A percentile compares a stretch with the other conserved stretches of the same genome.
These are phyloP conservation scores for Colletotrichum salicis DNA, from an alignment of 2,329 filamentous ascomycete species.

Conservation along the genomic window DNA sequence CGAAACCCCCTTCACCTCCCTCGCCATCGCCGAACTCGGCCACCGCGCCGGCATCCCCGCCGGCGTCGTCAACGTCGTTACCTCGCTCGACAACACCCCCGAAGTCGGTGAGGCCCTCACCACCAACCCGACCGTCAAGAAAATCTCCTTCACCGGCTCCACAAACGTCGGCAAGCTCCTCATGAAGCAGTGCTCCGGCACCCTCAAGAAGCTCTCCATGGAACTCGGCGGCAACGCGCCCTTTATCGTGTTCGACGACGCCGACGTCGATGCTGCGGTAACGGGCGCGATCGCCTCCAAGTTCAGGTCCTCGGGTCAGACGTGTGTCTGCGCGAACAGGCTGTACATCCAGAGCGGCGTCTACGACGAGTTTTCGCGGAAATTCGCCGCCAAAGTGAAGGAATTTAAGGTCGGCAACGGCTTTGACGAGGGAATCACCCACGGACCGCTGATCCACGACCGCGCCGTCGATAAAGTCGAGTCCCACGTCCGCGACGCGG, in stretches of 20 bases:
- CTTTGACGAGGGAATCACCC: slow-evolving; percentile 76
- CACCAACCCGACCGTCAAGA: slow-evolving; percentile 80
- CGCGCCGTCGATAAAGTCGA: slow-evolving; percentile 84
- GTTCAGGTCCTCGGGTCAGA: slow-evolving; percentile 95
- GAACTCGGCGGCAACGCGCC: slow-evolving; percentile 96
- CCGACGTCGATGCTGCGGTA: slow-evolving; percentile 87
- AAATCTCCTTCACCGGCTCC: slow-evolving; percentile 93
- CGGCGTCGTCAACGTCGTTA: slow-evolving; percentile 91
- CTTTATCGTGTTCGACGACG: slow-evolving; percentile 97
- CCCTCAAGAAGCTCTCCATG: slow-evolving; percentile 85
- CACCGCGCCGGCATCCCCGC: slow-evolving; percentile 88
- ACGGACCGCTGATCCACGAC: slow-evolving; percentile 86
- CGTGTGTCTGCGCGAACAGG: slow-evolving; percentile 90
- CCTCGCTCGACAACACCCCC: slow-evolving; percentile 80
- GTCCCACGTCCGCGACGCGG: slow-evolving; percentile 81
- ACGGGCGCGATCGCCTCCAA: slow-evolving; percentile 86
- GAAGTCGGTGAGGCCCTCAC: slow-evolving; percentile 83
- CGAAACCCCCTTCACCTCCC: slow-evolving; percentile 91
- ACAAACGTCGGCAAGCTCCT: slow-evolving; percentile 76
- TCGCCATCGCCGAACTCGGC: slow-evolving; percentile 87
- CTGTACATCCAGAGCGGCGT: slow-evolving; percentile 82
- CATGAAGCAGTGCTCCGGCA: slow-evolving; percentile 88
- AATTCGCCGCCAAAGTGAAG: slow-evolving; percentile 77
- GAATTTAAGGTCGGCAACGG: slow-evolving; percentile 81
- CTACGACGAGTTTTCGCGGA: slow-evolving; percentile 78